Evolutionary conservation across 202 grass and related monocot species (phyloP).

Genomic region (Panicum virgatum): DNA sequence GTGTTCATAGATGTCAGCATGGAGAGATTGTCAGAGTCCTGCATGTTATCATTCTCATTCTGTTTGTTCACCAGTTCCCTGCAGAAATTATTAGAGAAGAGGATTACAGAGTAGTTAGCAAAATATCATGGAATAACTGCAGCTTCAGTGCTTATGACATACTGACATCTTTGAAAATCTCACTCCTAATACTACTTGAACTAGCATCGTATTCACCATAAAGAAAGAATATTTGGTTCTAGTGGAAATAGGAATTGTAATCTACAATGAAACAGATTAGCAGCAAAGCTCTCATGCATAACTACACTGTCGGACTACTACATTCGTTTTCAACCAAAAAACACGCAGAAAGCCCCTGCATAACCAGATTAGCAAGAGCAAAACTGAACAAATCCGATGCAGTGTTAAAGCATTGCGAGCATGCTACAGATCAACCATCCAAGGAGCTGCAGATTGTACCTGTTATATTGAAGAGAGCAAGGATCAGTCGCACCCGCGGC

Average conservation of each 20-base stretch:
- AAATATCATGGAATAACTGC: background rate
- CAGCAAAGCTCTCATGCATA: background rate
- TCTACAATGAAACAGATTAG: background rate
- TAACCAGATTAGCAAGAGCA: slow-evolving; percentile 2
- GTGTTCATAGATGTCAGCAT: slow-evolving; percentile 62
- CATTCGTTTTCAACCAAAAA: background rate
- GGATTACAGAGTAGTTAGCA: slow-evolving; percentile 21
- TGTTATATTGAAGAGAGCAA: slow-evolving; percentile 58
- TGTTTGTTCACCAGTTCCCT: slow-evolving; percentile 62
- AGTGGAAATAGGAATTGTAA: background rate
- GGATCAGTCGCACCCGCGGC: slow-evolving; percentile 18
- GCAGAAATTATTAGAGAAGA: slow-evolving; percentile 11
- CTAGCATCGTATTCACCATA: background rate
- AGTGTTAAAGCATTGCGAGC: background rate
- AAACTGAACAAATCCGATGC: background rate
- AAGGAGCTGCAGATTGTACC: slow-evolving; percentile 27
- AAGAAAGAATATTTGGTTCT: background rate
- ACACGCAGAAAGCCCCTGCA: background rate
- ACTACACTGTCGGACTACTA: background rate
- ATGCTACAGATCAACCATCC: background rate
- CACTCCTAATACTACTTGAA: background rate
- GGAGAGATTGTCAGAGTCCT: slow-evolving; percentile 54
- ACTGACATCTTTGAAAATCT: background rate
- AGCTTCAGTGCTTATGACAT: background rate
- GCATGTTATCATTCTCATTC: slow-evolving; percentile 44